Evolutionary conservation across 306 rosid genomes (phyloP), one percentile per base, ranked within the genome.

Genomic region (Lablab purpureus): DNA sequence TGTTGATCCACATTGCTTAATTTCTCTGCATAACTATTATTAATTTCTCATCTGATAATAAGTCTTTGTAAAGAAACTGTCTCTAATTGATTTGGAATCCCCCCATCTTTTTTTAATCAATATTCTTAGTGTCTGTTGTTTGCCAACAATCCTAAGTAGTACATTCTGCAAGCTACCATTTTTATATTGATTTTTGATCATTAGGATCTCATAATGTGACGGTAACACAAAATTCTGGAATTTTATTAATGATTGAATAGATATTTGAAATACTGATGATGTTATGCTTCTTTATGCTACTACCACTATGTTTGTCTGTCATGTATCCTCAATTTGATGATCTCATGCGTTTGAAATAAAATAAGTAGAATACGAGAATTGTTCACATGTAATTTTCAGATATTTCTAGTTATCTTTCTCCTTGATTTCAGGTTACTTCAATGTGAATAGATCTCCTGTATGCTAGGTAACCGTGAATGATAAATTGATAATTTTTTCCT

Each of bases 181-280:
- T 14, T 30, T 27, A 19, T 41, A 30, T 4, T 54, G 4, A 18
- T 18, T 46, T 21, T 59, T 59, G 0, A 50, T 50, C 47, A 62
- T 28, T 17, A 28, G 32, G 71, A 82, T 60, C 67, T 67, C 74
- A 28, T 28, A 3, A 11, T 56, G 17, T 27, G 28, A 19, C 27
- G 51, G 71, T 51, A 40, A 46, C 22, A 19, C 19, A 15, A 47
- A 63, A 21, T 63, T 76, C 10, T 63, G 23, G 75, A 71, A 63
- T 14, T 58, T 52, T 63, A 12, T 11, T 63, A 2, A 12, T 19
- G 52, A 40, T 60, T 70, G 74, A 60, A 40, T 41, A 36, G 55
- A 66, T 63, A 68, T 49, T 46, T 71, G 72, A 62, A 68, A 62
- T 63, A 59, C 10, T 76, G 74, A 64, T 63, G 73, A 76, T 25